Base-by-base conservation (phyloP, 31 red algal species). In the Porphyra umbilicalis region DNA sequence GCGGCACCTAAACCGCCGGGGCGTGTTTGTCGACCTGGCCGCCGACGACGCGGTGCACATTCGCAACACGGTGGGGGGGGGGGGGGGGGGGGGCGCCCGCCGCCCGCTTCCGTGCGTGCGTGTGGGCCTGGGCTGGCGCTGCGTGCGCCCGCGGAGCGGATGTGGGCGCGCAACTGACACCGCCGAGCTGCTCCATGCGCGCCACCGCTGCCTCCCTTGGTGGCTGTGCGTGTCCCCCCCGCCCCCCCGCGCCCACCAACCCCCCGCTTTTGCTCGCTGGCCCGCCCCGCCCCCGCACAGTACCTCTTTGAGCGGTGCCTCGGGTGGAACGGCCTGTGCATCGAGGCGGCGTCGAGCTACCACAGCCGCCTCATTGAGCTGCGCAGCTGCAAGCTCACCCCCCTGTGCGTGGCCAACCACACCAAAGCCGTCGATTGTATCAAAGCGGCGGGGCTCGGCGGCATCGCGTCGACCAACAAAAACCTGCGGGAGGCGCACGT, bases 291-390 rank as follows among this genome's bases (percentile, higher is more conserved):
- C n/a, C n/a, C n/a, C n/a, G n/a, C n/a, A n/a, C n/a, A n/a, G 10
- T 94, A 83, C 88, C 87, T 94, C 75, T 37, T 94, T 14, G 92
- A 94, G 37, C 35, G 32, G 18, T 94, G 92, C 78, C 36, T 90
- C 82, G 82, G 85, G 25, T 94, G 92, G 92, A 35, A 39, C 16
- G 92, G 92, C 8, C 39, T 94, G 20, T 94, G 92, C 82, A 85
- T 90, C 8, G 92, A 94, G 57, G 84, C 88, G 9, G 87, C 90
- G 67, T 57, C 76, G 34, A 39, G 85, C 42, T 89, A 86, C 75
- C 80, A 84, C 10, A 74, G 39, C 14, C 32, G 36, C 25, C 79
- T 94, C 35, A 81, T 85, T 57, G 74, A 82, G 8, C 76, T 42
- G 20, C 34, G 92, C 75, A 76, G 75, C 13, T 94, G 92, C 46